These are phyloP conservation scores for Tagetes patula DNA, from an alignment of 129 eudicot species.

Conservation along the genomic window DNA sequence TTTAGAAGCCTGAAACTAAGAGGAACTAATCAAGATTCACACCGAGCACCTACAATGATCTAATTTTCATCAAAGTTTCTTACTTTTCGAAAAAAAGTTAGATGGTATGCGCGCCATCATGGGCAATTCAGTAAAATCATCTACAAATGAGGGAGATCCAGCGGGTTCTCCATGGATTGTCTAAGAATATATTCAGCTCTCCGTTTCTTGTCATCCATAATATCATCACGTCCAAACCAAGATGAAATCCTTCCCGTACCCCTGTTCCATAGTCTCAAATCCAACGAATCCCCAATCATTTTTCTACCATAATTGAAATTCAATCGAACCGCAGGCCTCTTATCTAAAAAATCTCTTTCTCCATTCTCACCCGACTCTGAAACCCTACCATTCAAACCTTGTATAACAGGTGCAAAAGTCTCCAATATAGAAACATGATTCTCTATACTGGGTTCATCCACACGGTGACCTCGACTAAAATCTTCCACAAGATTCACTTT, in stretches of 20 bases:
- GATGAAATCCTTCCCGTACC: slow-evolving; percentile 47
- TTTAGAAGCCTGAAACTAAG: slow-evolving; percentile 16
- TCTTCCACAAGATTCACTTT: slow-evolving; percentile 30
- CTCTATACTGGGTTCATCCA: slow-evolving; percentile 32
- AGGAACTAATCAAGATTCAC: slow-evolving; percentile 41
- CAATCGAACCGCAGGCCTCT: slow-evolving; percentile 67
- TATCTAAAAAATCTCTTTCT: slow-evolving; percentile 43
- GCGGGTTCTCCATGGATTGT: slow-evolving; percentile 76
- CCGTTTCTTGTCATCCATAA: slow-evolving; percentile 87
- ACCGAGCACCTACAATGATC: slow-evolving; percentile 34
- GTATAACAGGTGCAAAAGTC: slow-evolving; percentile 79
- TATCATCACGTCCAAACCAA: slow-evolving; percentile 78
- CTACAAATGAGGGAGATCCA: slow-evolving; percentile 80
- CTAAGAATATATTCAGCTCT: slow-evolving; percentile 82
- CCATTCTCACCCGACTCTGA: slow-evolving; percentile 50
- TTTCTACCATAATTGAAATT: slow-evolving; percentile 68
- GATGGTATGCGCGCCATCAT: slow-evolving; percentile 33
- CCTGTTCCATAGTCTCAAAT: slow-evolving; percentile 65
- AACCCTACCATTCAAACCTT: slow-evolving; percentile 63
- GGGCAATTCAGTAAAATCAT: slow-evolving; percentile 46
- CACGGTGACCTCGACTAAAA: slow-evolving; percentile 39
- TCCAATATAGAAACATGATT: slow-evolving; percentile 60
- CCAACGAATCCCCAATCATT: slow-evolving; percentile 69
- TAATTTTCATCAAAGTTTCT: slow-evolving; percentile 39
- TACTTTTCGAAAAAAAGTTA: slow-evolving; percentile 26